phyloP scores from a whole-genome alignment of 2,329 filamentous ascomycete genomes.

The Colletotrichum truncatum region DNA sequence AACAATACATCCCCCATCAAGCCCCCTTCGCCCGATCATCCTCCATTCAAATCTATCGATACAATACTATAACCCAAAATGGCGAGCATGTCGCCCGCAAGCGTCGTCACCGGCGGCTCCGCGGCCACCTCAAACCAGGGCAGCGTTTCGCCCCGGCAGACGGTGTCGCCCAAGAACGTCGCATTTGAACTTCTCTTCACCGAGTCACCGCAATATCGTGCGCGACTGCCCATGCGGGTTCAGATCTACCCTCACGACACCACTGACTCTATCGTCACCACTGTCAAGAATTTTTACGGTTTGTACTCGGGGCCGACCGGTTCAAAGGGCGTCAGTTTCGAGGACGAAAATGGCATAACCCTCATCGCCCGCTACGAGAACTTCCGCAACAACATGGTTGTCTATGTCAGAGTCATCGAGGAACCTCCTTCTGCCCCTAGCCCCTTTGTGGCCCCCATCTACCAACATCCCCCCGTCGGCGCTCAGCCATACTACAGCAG shows the following conservation, averaged over 20 bases:
- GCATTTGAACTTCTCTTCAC: constrained; percentile 80
- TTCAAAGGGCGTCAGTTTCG: constrained; percentile 90
- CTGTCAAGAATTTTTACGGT: constrained; percentile 99
- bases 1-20: constrained; percentile 30
- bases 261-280: constrained; percentile 96
- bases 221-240: constrained; percentile 84
- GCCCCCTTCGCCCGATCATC: constrained; percentile 34
- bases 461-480: constrained; percentile 61
- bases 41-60: constrained; percentile 37
- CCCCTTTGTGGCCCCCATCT: constrained; percentile 60
- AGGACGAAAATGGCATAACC: constrained; percentile 87
- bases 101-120: constrained; percentile 41
- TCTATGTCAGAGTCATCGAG: constrained; percentile 88
- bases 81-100: constrained; percentile 57
- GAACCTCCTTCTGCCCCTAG: constrained; percentile 57
- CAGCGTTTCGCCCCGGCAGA: constrained; percentile 57
- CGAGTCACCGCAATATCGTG: constrained; percentile 73
- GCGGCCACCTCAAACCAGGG: constrained; percentile 50
- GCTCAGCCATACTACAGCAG: constrained; percentile 67
- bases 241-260: constrained; percentile 96
- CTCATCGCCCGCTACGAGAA: constrained; percentile 98
- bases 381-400: constrained; percentile 89
- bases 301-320: constrained; percentile 80
- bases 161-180: constrained; percentile 73
- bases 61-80: constrained; percentile 44